Percentiles rank a stretch among this genome's conserved stretches.
Conservation (phyloP, 805 yeast species). For the Torulaspora franciscae region DNA sequence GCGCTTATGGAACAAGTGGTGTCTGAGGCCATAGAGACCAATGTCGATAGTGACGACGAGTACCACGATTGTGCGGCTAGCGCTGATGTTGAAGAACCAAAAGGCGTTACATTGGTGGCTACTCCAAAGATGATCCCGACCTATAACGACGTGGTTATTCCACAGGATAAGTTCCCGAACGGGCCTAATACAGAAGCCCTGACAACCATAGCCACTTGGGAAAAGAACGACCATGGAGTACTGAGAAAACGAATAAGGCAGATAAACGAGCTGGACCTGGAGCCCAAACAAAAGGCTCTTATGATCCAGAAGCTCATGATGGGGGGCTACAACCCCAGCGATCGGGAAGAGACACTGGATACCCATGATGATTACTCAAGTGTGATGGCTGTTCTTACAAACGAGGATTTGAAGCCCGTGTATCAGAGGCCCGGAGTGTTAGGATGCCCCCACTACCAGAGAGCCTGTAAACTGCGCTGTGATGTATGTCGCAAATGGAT, state of each 20-base stretch:
- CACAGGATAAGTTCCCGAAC: conserved; percentile 38
- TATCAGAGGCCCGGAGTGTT: conserved; percentile 46
- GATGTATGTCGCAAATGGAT: conserved; percentile 69
- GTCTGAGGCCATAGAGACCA: conserved; percentile 32
- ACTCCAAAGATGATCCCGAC: conserved; percentile 47
- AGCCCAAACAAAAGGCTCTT: conserved; percentile 16
- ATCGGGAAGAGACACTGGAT: conserved; percentile 20
- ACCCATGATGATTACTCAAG: conserved; percentile 35
- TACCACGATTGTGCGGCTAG: conserved; percentile 14
- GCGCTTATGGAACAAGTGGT: conserved; percentile 30
- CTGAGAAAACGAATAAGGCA: conserved; percentile 17
- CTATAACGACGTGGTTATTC: conserved; percentile 49
- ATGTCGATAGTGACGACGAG: conserved; percentile 40
- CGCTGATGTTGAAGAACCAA: conserved; percentile 43
- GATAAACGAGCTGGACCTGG: conserved; percentile 16
- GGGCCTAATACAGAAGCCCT: conserved; percentile 5
- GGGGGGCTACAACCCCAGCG: conserved; percentile 44
- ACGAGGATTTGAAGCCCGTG: conserved; percentile 45
- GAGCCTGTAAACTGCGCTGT: conserved; percentile 82
- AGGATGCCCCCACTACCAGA: conserved; percentile 81
- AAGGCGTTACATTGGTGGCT: conserved; percentile 47
- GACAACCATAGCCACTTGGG: conserved; percentile 11
- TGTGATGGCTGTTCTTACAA: conserved; percentile 38
- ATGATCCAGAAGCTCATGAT: conserved; percentile 64
- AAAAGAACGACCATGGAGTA: conserved; percentile 16